Evolutionary conservation across 805 yeast genomes (phyloP), one percentile per base, ranked within the genome.

Genomic region (Brettanomyces sp.): DNA sequence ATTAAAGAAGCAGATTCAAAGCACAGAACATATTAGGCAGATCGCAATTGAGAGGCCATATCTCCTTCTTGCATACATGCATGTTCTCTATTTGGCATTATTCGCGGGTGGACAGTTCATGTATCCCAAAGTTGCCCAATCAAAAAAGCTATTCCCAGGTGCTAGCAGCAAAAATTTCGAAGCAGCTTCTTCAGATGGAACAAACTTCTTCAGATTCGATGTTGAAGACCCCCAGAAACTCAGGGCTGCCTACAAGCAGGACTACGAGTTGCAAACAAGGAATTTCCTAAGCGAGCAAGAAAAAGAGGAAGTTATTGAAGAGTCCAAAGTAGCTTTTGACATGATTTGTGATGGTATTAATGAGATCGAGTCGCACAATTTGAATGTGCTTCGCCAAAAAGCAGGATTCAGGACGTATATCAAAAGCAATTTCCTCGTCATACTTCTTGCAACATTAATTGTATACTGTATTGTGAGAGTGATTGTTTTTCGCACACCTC

Each of bases 31-130:
- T 58, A 83, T 86, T 46, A 64, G 68, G 36, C 59, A 65, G 42
- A 72, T 70, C 7, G 74, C 83, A 34, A 58, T 57, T 39, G 79
- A 74, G 40, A 80, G 82, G 56, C 95, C 95, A 6, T 77, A 83
- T 53, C 63, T 85, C 21, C 63, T 86, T 35, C 68, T 86, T 41
- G 93, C 95, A 4, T 86, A 86, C 62, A 77, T 87, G 68, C 95
- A 86, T 60, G 93, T 85, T 42, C 73, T 86, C 78, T 86, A 86
- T 64, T 66, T 86, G 57, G 95, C 93, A 0, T 72, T 86, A 43
- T 86, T 86, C 67, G 95, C 95, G 2, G 95, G 95, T 43, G 95
- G 95, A 14, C 71, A 80, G 51, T 70, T 86, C 33, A 73, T 87
- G 77, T 68, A 82, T 49, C 79, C 89, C 0, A 75, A 80, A 14